Base-by-base conservation (phyloP, 768 basidiomycete genomes). In the Asterophora parasitica region DNA sequence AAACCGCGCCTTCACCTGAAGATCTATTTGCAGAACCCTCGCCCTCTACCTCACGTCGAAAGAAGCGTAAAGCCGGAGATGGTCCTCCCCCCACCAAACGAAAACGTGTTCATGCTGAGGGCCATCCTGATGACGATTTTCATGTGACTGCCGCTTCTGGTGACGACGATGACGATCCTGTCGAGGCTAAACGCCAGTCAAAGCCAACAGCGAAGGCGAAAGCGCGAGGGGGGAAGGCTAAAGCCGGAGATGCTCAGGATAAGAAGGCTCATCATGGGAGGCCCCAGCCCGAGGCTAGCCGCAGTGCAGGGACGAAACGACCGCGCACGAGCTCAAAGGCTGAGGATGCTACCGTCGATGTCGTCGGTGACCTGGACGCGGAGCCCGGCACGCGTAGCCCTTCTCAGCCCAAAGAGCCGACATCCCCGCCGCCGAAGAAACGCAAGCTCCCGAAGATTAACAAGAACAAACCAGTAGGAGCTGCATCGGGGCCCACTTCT, bases 381-480 rank as follows among this genome's bases (percentile, higher is more conserved):
- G 49, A 49, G 30, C 53, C 57, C 11, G 59, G 59, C 23, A 34
- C 58, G 13, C 55, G 54, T 42, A 64, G 62, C 32, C 57, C 68
- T 42, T 52, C 65, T 17, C 58, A 53, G 15, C 51, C 52, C 33
- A 68, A 67, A 28, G 70, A 69, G 9, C 58, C 63, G 19, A 61
- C 68, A 10, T 58, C 67, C 49, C 59, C n/a, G 49, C 56, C 58
- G 48, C 39, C 58, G 4, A 66, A 64, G 47, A 64, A 61, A 35
- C 75, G 70, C 32, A 87, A 85, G 59, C 69, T 83, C 16, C 82
- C 83, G 0, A 66, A 76, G n/a, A 85, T 85, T 51, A 84, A 77
- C 69, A 84, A 85, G 66, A 79, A 71, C 63, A 83, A 83, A 61
- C 50, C 61, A 12, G 49, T 64, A 38, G 44, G 65, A 12, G 47